Evolutionary conservation across 2,329 filamentous ascomycete genomes (phyloP).

Genomic region (Arthrobotrys entomopaga): DNA sequence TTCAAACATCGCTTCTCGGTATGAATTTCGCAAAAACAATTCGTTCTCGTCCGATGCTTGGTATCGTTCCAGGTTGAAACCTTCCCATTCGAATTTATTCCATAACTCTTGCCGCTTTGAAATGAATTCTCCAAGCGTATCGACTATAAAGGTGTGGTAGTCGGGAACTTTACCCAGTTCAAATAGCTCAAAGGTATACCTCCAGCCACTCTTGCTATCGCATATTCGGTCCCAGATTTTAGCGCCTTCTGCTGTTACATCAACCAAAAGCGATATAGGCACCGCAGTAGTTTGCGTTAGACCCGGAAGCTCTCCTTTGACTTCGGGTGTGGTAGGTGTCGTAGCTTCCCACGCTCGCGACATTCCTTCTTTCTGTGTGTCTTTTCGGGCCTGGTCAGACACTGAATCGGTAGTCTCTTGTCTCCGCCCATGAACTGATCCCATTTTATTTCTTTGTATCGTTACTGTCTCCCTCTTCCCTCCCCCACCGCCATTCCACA

Average conservation of each 20-base stretch:
- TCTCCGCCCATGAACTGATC: background rate
- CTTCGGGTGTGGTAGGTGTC: background rate
- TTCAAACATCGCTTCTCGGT: conserved; percentile 3
- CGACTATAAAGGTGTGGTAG: background rate
- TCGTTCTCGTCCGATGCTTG: conserved; percentile 13
- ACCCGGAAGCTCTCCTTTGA: background rate
- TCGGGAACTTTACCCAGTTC: conserved; percentile 23
- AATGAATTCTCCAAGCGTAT: conserved; percentile 24
- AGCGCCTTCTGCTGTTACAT: background rate
- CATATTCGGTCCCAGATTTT: conserved; percentile 13
- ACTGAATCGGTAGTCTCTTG: background rate
- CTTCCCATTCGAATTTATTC: conserved; percentile 11
- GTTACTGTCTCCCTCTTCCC: background rate
- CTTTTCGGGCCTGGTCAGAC: no score
- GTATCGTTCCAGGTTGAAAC: conserved; percentile 10
- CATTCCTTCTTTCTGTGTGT: background rate
- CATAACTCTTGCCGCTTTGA: conserved; percentile 6
- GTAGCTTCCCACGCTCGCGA: background rate
- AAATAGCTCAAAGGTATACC: conserved; percentile 18
- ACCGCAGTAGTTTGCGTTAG: background rate
- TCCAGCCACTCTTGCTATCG: conserved; percentile 6
- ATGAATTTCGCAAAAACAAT: conserved; percentile 29
- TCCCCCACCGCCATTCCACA: conserved; percentile 24
- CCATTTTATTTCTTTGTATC: background rate
- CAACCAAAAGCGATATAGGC: background rate